These are phyloP conservation scores for Bimuria novae-zelandiae DNA, from an alignment of 2,329 filamentous ascomycete species.

Conservation along the genomic window DNA sequence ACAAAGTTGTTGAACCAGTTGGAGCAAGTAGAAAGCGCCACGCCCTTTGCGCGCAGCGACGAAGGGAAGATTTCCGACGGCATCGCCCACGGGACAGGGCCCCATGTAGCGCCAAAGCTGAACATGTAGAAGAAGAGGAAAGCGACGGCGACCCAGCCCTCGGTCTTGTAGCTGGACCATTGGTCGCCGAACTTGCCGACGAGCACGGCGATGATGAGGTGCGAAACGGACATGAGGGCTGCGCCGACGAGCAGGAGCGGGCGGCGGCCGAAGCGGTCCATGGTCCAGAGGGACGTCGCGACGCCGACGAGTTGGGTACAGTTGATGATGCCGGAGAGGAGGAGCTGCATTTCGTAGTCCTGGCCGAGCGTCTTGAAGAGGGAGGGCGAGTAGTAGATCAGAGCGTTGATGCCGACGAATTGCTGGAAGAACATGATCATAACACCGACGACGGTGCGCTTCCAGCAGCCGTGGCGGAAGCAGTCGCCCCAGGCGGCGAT, in stretches of 20 bases:
- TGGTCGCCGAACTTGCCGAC: constrained; percentile 58
- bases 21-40: constrained; percentile 65
- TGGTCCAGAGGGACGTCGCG: constrained; percentile 47
- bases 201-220: constrained; percentile 61
- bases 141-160: constrained; percentile 62
- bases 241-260: constrained; percentile 50
- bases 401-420: constrained; percentile 51
- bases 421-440: constrained; percentile 53
- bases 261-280: constrained; percentile 49
- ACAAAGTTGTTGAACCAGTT: constrained; percentile 71
- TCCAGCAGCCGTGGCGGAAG: constrained; percentile 52
- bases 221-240: constrained; percentile 53
- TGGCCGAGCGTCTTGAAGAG: constrained; percentile 66
- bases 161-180: constrained; percentile 56
- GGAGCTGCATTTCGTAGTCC: constrained; percentile 53
- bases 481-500: constrained; percentile 53
- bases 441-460: constrained; percentile 49
- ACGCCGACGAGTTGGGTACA: constrained; percentile 37
- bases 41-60: constrained; percentile 66
- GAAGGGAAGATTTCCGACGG: constrained; percentile 67
- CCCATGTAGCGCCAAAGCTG: constrained; percentile 65
- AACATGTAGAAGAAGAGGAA: constrained; percentile 68
- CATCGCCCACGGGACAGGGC: constrained; percentile 56
- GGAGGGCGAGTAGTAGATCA: constrained; percentile 65
- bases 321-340: constrained; percentile 61